Percentiles rank a stretch among this genome's conserved stretches.
Evolutionary conservation across 2,329 filamentous ascomycete species (phyloP).

Genomic region (Penicillium sp.): DNA sequence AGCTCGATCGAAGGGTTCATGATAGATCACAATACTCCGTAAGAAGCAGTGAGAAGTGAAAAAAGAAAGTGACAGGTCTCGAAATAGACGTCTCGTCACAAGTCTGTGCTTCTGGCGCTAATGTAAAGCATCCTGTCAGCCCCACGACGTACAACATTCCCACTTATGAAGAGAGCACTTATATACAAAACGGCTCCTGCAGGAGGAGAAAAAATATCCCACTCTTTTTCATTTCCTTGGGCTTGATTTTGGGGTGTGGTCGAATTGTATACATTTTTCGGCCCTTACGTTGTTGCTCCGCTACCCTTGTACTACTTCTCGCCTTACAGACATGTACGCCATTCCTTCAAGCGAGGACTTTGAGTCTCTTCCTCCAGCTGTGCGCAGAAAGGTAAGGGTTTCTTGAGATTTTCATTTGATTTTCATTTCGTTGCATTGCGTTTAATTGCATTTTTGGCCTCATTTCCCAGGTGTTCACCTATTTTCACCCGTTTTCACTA

Average conservation of each 20-base stretch:
- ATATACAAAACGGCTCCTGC: neutral
- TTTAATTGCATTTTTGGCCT: no score
- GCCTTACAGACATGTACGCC: neutral
- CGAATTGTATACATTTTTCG: no score
- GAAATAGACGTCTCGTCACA: constrained; percentile 19
- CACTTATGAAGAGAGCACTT: neutral
- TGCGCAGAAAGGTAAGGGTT: constrained; percentile 59
- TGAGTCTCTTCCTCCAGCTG: constrained; percentile 56
- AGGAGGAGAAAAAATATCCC: no score
- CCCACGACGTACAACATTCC: neutral
- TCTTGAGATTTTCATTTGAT: neutral
- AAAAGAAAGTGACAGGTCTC: constrained; percentile 21
- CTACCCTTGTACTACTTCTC: neutral
- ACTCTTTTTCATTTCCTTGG: neutral
- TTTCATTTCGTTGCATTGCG: neutral
- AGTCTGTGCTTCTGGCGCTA: constrained; percentile 16
- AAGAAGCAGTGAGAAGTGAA: neutral
- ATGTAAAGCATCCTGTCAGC: constrained; percentile 8
- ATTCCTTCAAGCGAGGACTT: constrained; percentile 41
- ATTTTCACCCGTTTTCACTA: neutral
- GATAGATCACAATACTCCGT: constrained; percentile 16
- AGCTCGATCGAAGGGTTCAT: constrained; percentile 17
- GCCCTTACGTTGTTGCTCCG: neutral
- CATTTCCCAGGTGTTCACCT: constrained; percentile 7
- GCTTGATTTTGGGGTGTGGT: no score